Conservation (phyloP, 2,329 filamentous ascomycete species). For the Talaromyces piceae region DNA sequence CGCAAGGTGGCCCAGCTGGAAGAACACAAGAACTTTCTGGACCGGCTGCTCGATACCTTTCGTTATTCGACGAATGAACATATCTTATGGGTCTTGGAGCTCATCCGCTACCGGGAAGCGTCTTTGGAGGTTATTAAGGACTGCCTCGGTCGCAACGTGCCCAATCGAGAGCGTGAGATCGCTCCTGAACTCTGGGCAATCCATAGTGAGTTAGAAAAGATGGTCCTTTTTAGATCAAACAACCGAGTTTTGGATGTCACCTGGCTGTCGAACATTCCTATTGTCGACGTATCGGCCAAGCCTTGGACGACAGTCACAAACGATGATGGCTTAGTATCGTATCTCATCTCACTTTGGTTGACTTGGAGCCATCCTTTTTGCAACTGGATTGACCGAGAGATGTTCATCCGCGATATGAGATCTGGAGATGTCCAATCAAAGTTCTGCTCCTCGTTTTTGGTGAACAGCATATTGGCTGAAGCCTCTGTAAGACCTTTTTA, state of each 20-base stretch:
- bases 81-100: conserved; percentile 6
- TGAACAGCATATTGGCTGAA: conserved; percentile 26
- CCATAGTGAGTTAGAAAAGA: conserved; percentile 2
- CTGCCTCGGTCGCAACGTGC: conserved; percentile 2
- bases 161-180: conserved; percentile 3
- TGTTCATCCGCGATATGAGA: conserved; percentile 30
- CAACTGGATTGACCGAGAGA: conserved; percentile 26
- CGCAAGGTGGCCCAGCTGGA: conserved; percentile 19
- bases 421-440: conserved; percentile 18
- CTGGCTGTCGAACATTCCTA: conserved; percentile 9
- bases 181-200: conserved; percentile 7
- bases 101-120: conserved; percentile 4
- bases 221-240: conserved; percentile 1
- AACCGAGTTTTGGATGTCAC: conserved; percentile 10
- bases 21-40: conserved; percentile 16
- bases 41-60: conserved; percentile 16
- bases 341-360: conserved; percentile 18
- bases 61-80: conserved; percentile 12
- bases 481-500: conserved; percentile 20
- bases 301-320: conserved; percentile 10
- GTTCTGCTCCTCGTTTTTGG: conserved; percentile 30
- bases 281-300: conserved; percentile 8
- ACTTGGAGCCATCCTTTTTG: conserved; percentile 24
- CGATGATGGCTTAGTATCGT: conserved; percentile 10
- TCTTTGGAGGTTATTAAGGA: conserved; percentile 6